These are phyloP conservation scores for Aphanoascus verrucosus DNA, from an alignment of 2,329 filamentous ascomycete species.

Conservation along the genomic window DNA sequence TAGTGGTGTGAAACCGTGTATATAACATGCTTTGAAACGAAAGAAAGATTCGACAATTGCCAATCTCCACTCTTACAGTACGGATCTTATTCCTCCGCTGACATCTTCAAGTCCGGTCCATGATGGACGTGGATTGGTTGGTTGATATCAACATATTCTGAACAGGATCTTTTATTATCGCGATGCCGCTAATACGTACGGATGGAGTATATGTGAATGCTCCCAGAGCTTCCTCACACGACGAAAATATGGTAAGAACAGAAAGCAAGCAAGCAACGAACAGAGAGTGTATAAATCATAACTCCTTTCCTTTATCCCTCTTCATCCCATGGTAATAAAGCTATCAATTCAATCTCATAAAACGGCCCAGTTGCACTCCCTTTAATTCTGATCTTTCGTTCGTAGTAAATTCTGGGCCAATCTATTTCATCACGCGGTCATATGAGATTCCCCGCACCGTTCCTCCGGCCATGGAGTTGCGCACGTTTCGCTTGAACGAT, in stretches of 20 bases:
- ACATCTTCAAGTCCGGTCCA: background rate
- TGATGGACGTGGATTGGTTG: background rate
- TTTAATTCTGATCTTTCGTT: background rate
- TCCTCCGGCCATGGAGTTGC: conserved; percentile 71
- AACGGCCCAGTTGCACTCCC: background rate
- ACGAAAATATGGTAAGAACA: background rate
- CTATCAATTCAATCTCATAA: background rate
- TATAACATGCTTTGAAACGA: conserved; percentile 4
- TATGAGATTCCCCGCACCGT: conserved; percentile 61
- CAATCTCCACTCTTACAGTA: conserved; percentile 2
- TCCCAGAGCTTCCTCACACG: too few relatives aligned
- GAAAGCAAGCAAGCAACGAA: background rate
- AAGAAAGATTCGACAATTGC: background rate
- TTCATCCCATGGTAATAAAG: background rate
- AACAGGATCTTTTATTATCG: too few relatives aligned
- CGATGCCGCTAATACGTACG: too few relatives aligned
- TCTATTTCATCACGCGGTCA: conserved; percentile 60
- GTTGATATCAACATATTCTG: background rate
- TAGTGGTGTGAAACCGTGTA: conserved; percentile 1
- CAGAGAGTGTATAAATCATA: background rate
- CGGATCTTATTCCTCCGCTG: background rate
- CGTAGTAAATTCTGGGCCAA: background rate
- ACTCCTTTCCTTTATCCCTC: background rate
- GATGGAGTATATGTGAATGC: too few relatives aligned
- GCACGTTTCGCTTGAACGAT: conserved; percentile 82